Percentiles rank a stretch among this genome's conserved stretches.
phyloP scores from a whole-genome alignment of 1,284 basidiomycete genomes.

The Coniferiporia weirii region DNA sequence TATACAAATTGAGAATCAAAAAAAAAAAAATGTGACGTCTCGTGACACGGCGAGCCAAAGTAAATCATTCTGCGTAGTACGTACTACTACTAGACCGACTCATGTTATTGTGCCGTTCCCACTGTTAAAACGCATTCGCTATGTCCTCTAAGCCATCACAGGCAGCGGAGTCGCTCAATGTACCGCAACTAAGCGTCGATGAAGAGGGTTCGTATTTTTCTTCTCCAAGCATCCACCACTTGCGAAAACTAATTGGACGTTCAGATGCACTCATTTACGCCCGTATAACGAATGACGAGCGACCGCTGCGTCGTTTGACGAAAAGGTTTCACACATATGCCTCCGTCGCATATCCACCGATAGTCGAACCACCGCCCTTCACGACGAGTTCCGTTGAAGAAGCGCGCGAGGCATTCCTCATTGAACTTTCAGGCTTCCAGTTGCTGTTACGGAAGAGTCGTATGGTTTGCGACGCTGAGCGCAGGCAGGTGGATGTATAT shows the following conservation, averaged over 20 bases:
- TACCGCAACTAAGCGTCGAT: conserved; percentile 1
- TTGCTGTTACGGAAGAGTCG: conserved; percentile 65
- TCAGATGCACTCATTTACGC: conserved; percentile 72
- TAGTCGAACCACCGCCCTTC: conserved; percentile 34
- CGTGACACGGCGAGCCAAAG: too few relatives aligned
- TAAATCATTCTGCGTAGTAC: too few relatives aligned
- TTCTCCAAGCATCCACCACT: neutral
- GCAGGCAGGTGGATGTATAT: conserved; percentile 75
- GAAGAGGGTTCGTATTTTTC: conserved; percentile 5
- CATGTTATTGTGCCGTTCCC: neutral
- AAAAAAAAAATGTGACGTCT: too few relatives aligned
- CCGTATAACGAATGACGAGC: conserved; percentile 64
- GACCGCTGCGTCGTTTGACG: conserved; percentile 61
- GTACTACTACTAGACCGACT: too few relatives aligned
- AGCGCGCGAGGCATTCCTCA: conserved; percentile 68
- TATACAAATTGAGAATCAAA: too few relatives aligned
- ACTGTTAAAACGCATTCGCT: neutral
- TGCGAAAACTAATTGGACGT: neutral
- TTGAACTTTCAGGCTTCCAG: conserved; percentile 71
- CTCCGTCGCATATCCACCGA: conserved; percentile 47
- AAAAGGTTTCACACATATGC: conserved; percentile 74
- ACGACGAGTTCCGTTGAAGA: conserved; percentile 49
- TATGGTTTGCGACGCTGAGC: conserved; percentile 78
- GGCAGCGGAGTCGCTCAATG: neutral
- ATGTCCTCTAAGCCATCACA: neutral